Base-by-base conservation (phyloP, 225 moss, liverwort and hornwort species). In the Marchantia polymorpha region DNA sequence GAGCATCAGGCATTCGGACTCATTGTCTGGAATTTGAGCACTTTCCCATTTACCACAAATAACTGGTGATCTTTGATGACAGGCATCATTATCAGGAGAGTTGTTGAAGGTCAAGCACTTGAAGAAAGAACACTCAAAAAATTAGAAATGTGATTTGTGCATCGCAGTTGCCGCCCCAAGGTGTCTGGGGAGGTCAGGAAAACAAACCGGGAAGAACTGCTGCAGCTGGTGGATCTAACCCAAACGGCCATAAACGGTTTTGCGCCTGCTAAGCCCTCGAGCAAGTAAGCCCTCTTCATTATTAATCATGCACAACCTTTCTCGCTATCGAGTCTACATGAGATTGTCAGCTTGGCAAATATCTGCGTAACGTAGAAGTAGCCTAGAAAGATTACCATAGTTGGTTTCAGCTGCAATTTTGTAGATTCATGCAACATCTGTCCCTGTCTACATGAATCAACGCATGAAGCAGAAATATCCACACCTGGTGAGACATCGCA, bases 21-120 rank as follows among this genome's bases (percentile, higher is more conserved):
- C 20, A 39, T 39, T 69, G 3, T 69, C 31, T 8, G 17, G 20
- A 13, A 31, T 14, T 6, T 27, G 15, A 15, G 23, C 2, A 47
- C 47, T 49, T 71, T 3, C 4, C 20, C 22, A 14, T 25, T 0
- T 69, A 13, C 23, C 51, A 52, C 72, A 50, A 39, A 13, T 59
- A 31, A 31, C 31, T 7, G 60, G 52, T 58, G 60, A 71, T 63
- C 68, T 85, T 64, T 79, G 61, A 63, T 77, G 69, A 82, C 85
- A 85, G 82, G 82, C 85, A 76, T 82, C 72, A 8, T 47, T 85
- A 72, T 82, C 79, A 72, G 79, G 80, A 74, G 80, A 80, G 66
- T 82, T 85, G 76, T n/a, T 82, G 79, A 82, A 86, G 78, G 14
- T 63, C 60, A 77, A 61, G 69, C 81, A 83, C 77, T 69, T 78